phyloP scores from a whole-genome alignment of 140 eudicot genomes.

The Erigeron philadelphicus region DNA sequence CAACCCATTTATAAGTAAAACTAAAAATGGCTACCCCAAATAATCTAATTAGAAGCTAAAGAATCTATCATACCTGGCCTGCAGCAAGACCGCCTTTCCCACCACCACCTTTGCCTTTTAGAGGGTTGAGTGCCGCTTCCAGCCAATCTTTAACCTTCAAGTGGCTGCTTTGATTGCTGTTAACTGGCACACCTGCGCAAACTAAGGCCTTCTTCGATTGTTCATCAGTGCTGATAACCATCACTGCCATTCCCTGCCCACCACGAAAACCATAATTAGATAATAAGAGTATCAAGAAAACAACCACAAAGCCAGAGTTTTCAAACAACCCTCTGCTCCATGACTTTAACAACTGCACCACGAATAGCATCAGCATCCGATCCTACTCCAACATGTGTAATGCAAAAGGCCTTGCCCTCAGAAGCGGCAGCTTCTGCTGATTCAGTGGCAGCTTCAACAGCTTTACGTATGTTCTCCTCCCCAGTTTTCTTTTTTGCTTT shows the following conservation, averaged over 20 bases:
- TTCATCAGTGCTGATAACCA: slow-evolving; percentile 85
- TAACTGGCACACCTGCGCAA: slow-evolving; percentile 93
- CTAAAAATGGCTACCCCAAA: neutral
- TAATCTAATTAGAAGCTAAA: neutral
- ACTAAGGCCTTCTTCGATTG: slow-evolving; percentile 65
- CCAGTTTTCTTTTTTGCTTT: slow-evolving; percentile 68
- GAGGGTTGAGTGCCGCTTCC: slow-evolving; percentile 54
- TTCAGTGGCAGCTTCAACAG: slow-evolving; percentile 53
- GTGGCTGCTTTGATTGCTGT: slow-evolving; percentile 50
- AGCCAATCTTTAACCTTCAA: slow-evolving; percentile 80
- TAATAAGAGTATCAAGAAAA: neutral
- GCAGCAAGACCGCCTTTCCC: slow-evolving; percentile 89
- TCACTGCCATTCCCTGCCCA: slow-evolving; percentile 64
- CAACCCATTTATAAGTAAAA: neutral
- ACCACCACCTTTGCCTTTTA: slow-evolving; percentile 84
- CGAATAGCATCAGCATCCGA: slow-evolving; percentile 72
- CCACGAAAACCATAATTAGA: slow-evolving; percentile 10
- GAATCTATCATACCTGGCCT: slow-evolving; percentile 59
- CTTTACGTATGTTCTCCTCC: slow-evolving; percentile 70
- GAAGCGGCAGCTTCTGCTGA: slow-evolving; percentile 68
- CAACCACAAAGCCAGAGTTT: neutral
- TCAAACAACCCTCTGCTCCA: slow-evolving; percentile 63
- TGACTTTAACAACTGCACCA: slow-evolving; percentile 89
- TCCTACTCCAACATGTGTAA: slow-evolving; percentile 70
- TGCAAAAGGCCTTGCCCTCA: slow-evolving; percentile 69